These are phyloP conservation scores for Hamigera avellanea DNA, from an alignment of 495 filamentous ascomycete genomes.

Conservation along the genomic window DNA sequence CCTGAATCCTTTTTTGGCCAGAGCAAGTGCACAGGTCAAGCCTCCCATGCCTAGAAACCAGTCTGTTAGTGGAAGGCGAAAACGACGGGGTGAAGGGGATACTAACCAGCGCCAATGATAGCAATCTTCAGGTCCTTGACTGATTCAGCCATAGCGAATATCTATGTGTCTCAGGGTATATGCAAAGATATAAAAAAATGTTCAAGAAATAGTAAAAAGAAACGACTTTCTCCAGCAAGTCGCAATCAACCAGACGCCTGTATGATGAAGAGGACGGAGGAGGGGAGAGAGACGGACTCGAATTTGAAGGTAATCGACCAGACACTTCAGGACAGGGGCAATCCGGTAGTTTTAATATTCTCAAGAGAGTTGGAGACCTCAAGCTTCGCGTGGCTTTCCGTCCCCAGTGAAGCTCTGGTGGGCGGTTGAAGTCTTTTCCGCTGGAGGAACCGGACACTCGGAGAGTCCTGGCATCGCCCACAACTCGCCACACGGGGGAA, in stretches of 20 bases:
- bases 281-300: not conserved
- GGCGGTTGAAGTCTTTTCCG: too few species aligned
- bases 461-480: too few species aligned
- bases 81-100: not conserved
- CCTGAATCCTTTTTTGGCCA: conserved; percentile 63
- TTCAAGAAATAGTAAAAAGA: not conserved
- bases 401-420: too few species aligned
- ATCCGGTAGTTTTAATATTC: too few species aligned
- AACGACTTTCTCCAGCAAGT: too few species aligned
- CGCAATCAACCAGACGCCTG: too few species aligned
- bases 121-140: conserved; percentile 32
- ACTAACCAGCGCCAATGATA: conserved; percentile 29
- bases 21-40: conserved; percentile 56
- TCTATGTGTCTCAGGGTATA: conserved; percentile 3
- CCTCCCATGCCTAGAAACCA: conserved; percentile 58
- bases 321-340: too few species aligned
- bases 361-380: too few species aligned
- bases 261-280: not conserved
- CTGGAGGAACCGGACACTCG: too few species aligned
- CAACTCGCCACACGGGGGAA: not conserved
- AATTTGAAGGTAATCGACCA: too few species aligned
- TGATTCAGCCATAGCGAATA: conserved; percentile 14
- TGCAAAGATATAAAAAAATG: conserved; percentile 1
- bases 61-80: not conserved
- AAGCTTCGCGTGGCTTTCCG: too few species aligned